These are phyloP conservation scores for Eucalyptus caleyi DNA, from an alignment of 345 rosid species.

Conservation along the genomic window DNA sequence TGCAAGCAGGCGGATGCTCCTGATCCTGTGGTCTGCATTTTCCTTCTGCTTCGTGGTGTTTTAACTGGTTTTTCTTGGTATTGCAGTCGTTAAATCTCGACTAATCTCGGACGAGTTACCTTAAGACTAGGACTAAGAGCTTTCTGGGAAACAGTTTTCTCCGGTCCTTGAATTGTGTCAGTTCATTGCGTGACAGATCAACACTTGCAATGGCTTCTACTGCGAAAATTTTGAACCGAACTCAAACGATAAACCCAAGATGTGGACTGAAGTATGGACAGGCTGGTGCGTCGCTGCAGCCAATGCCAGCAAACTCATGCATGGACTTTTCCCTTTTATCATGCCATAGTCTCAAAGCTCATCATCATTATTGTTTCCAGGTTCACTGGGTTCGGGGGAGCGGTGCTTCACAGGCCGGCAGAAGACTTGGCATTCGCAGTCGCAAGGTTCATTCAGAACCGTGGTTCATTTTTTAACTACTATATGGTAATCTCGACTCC, in stretches of 20 bases:
- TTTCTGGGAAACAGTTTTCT: not conserved
- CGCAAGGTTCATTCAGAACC: conserved; percentile 57
- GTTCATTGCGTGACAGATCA: conserved; percentile 20
- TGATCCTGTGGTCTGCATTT: conserved; percentile 29
- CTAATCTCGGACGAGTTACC: not conserved
- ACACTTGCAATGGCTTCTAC: conserved; percentile 83
- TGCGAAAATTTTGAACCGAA: conserved; percentile 65
- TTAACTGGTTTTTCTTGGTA: not conserved
- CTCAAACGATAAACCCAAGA: conserved; percentile 48
- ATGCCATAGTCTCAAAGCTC: not conserved
- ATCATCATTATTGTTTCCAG: not conserved
- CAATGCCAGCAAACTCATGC: not conserved
- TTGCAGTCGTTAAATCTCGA: not conserved
- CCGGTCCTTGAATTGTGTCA: not conserved
- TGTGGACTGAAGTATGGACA: conserved; percentile 92
- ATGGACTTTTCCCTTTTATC: not conserved
- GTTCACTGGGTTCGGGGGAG: not conserved
- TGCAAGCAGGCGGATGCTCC: conserved; percentile 35
- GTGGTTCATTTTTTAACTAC: conserved; percentile 66
- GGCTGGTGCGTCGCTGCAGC: conserved; percentile 28
- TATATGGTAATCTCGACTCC: conserved; percentile 42
- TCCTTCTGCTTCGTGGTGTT: not conserved
- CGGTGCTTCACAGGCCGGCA: conserved; percentile 55
- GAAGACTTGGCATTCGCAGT: conserved; percentile 79
- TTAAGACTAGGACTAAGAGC: not conserved